Percentiles rank a stretch among this genome's conserved stretches.
These are phyloP conservation scores for Ceratocystis cacaofunesta DNA, from an alignment of 2,329 filamentous ascomycete genomes.

Conservation along the genomic window DNA sequence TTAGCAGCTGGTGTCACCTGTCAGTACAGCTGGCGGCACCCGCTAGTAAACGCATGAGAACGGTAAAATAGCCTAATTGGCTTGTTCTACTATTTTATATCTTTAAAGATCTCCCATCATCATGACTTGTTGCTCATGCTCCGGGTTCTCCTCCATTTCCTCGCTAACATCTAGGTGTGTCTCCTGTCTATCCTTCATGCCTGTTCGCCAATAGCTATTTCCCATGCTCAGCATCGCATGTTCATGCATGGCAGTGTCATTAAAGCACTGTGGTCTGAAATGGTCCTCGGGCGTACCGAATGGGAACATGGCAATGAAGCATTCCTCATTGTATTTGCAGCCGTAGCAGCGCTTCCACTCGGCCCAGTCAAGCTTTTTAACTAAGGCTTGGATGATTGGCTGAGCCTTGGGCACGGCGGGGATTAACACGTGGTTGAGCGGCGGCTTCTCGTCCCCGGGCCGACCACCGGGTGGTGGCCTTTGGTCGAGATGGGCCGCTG, in stretches of 20 bases:
- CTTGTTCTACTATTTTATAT: background rate
- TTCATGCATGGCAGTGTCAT: background rate
- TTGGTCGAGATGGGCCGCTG: background rate
- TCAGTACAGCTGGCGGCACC: background rate
- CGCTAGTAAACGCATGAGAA: background rate
- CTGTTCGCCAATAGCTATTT: conserved; percentile 13
- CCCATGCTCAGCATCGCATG: background rate
- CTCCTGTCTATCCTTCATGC: background rate
- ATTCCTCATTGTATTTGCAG: conserved; percentile 40
- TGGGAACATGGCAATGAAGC: conserved; percentile 51
- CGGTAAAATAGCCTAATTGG: background rate
- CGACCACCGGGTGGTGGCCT: background rate
- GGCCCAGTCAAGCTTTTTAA: conserved; percentile 41
- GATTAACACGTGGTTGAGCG: conserved; percentile 5
- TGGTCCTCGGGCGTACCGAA: conserved; percentile 40
- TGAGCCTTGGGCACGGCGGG: conserved; percentile 14
- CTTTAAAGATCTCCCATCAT: background rate
- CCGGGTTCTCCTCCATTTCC: background rate
- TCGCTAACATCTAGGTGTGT: no score
- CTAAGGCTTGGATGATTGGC: conserved; percentile 24
- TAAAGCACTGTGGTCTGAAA: conserved; percentile 19
- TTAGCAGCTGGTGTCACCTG: background rate
- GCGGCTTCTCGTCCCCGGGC: background rate
- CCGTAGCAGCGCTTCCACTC: conserved; percentile 42
- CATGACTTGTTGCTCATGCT: background rate